Conservation (phyloP, 345 rosid species). For the Chamaenerion angustifolium region DNA sequence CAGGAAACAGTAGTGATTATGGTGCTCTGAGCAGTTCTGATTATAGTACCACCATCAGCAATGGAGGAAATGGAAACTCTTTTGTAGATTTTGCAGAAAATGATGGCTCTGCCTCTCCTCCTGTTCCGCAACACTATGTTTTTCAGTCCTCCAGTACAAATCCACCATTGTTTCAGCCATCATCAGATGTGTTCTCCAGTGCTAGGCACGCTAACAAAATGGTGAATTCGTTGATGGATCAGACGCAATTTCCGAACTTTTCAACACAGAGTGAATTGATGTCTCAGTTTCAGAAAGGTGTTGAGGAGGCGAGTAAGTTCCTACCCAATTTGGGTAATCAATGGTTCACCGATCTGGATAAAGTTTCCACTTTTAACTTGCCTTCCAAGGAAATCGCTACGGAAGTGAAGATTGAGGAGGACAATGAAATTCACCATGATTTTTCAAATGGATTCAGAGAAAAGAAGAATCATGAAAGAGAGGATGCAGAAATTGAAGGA, state of each 20-base stretch:
- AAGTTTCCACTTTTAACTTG: no score
- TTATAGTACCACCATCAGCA: constrained; percentile 17
- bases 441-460: constrained; percentile 12
- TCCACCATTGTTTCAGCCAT: no score
- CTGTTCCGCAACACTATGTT: constrained; percentile 27
- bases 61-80: constrained; percentile 24
- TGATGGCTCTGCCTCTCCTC: constrained; percentile 16
- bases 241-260: no score
- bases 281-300: constrained; percentile 52
- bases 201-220: constrained; percentile 1
- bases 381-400: no score
- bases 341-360: constrained; percentile 32
- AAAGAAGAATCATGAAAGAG: constrained; percentile 29
- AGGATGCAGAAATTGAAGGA: constrained; percentile 24
- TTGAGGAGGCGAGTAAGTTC: constrained; percentile 71
- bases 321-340: constrained; percentile 33
- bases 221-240: not conserved
- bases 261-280: constrained; percentile 16
- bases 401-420: constrained; percentile 11
- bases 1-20: constrained; percentile 11
- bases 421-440: constrained; percentile 8
- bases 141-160: constrained; percentile 26
- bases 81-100: constrained; percentile 25
- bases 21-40: constrained; percentile 14
- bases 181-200: constrained; percentile 9